Conservation (phyloP, 225 moss, liverwort and hornwort genomes). For the Neckera pumila region DNA sequence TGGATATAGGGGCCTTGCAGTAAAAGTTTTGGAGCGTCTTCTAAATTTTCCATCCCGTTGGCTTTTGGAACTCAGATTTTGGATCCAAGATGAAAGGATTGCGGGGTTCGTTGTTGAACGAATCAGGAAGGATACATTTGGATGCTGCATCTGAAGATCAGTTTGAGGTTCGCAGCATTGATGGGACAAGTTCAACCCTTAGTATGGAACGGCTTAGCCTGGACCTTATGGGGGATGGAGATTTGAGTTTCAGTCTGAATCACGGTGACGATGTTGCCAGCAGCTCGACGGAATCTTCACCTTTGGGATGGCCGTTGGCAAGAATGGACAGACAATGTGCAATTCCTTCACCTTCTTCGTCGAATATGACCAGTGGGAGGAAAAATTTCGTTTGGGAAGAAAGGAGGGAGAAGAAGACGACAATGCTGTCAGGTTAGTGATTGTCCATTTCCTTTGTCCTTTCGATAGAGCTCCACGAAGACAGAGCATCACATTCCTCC, state of each 20-base stretch:
- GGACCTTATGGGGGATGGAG: conserved; percentile 78
- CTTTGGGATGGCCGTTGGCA: conserved; percentile 88
- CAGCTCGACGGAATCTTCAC: conserved; percentile 83
- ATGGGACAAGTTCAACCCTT: conserved; percentile 77
- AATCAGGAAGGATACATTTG: conserved; percentile 27
- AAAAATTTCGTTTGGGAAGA: conserved; percentile 86
- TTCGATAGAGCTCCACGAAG: not conserved
- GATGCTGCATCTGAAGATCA: conserved; percentile 54
- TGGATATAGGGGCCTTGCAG: not conserved
- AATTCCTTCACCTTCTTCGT: conserved; percentile 66
- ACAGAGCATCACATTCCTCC: not conserved
- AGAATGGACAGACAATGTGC: conserved; percentile 64
- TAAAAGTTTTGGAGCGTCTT: not conserved
- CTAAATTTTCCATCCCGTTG: not conserved
- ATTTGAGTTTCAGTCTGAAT: conserved; percentile 56
- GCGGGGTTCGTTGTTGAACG: conserved; percentile 18
- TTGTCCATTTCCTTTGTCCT: not conserved
- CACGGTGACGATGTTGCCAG: conserved; percentile 71
- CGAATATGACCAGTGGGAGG: conserved; percentile 57
- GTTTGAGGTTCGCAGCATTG: conserved; percentile 72
- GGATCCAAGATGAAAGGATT: conserved; percentile 42
- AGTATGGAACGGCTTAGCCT: conserved; percentile 78
- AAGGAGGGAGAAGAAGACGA: conserved; percentile 71
- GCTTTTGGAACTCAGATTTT: conserved; percentile 16
- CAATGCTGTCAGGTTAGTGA: conserved; percentile 72